These are phyloP conservation scores for Naumovozyma castellii DNA, from an alignment of 805 yeast species.

Conservation along the genomic window DNA sequence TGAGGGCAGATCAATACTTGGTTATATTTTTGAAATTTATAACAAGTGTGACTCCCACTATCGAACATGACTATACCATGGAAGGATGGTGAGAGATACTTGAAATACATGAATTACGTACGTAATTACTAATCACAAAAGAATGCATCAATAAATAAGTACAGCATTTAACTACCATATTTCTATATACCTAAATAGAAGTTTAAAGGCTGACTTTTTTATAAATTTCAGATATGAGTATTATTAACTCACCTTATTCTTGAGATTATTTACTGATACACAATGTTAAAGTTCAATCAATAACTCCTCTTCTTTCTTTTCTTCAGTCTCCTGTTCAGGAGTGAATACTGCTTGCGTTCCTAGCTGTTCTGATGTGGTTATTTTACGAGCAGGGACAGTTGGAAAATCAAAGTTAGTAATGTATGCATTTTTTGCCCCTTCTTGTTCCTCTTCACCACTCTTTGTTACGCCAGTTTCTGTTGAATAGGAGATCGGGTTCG, in stretches of 20 bases:
- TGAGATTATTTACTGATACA: too few species aligned
- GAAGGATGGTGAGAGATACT: conserved; percentile 52
- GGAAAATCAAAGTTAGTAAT: conserved; percentile 35
- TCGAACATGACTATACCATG: conserved; percentile 98
- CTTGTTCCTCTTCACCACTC: not conserved
- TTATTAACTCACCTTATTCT: too few species aligned
- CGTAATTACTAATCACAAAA: too few species aligned
- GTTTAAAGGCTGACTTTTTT: too few species aligned
- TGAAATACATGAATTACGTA: not conserved
- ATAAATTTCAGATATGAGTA: too few species aligned
- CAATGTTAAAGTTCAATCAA: conserved; percentile 22
- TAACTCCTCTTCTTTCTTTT: conserved; percentile 20
- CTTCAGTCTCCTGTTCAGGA: conserved; percentile 15
- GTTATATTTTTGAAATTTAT: conserved; percentile 86
- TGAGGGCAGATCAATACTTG: conserved; percentile 86
- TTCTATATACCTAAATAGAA: too few species aligned
- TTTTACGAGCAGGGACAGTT: conserved; percentile 32
- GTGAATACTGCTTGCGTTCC: conserved; percentile 1
- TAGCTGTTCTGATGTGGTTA: conserved; percentile 2
- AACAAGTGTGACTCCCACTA: conserved; percentile 95
- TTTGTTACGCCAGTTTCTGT: conserved; percentile 7
- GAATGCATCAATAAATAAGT: too few species aligned
- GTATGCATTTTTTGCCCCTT: conserved; percentile 7
- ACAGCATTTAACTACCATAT: too few species aligned
- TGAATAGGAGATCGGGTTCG: not conserved